phyloP scores from a whole-genome alignment of 2,329 filamentous ascomycete species.

The Hymenoscyphus occultus region DNA sequence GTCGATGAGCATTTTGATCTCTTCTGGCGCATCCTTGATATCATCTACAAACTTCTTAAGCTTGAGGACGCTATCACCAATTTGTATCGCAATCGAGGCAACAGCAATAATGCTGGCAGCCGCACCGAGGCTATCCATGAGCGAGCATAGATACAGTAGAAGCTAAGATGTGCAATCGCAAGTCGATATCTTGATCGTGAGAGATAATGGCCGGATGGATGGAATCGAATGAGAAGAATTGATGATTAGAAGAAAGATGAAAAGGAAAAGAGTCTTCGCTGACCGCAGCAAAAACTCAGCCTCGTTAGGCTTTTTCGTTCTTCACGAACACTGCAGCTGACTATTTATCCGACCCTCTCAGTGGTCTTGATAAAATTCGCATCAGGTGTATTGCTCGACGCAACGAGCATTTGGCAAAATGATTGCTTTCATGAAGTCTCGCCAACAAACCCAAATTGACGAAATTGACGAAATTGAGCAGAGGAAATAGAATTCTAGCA shows the following conservation, averaged over 20 bases:
- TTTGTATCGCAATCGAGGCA: slow-evolving; percentile 10
- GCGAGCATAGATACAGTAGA: not conserved
- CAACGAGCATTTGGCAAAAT: not conserved
- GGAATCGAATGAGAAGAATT: not conserved
- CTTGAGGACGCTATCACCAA: slow-evolving; percentile 9
- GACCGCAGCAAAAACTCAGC: not conserved
- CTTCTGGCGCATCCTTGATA: slow-evolving; percentile 13
- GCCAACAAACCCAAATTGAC: no score
- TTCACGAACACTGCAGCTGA: not conserved
- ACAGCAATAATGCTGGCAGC: slow-evolving; percentile 5
- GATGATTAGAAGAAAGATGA: not conserved
- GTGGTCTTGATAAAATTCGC: not conserved
- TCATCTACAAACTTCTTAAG: slow-evolving; percentile 7
- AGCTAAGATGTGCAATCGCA: not conserved
- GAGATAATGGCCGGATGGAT: not conserved
- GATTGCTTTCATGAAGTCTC: no score
- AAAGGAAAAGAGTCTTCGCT: not conserved
- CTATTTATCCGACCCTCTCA: not conserved
- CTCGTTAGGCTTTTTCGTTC: not conserved
- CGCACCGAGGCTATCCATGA: slow-evolving; percentile 6
- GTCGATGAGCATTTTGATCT: not conserved
- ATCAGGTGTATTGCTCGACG: not conserved
- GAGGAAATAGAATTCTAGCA: no score
- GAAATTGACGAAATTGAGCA: no score
- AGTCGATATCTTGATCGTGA: not conserved